Conservation (phyloP, 768 basidiomycete species). For the Pulveroboletus sp. region DNA sequence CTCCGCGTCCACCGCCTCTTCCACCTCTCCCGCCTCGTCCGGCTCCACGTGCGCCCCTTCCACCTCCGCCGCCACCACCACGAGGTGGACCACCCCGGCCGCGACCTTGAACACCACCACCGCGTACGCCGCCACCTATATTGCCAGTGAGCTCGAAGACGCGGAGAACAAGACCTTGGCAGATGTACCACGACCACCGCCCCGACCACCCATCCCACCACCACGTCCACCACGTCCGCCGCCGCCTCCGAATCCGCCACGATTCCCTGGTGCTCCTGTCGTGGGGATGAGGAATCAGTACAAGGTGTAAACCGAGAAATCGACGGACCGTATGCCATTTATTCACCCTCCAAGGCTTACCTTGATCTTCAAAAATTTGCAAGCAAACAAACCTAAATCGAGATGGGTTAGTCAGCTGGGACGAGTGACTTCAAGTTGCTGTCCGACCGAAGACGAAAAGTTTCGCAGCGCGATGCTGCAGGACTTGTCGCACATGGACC, state of each 20-base stretch:
- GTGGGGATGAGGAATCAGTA: background rate
- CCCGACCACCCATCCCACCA: slow-evolving; percentile 39
- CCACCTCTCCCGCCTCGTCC: slow-evolving; percentile 54
- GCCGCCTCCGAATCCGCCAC: slow-evolving; percentile 59
- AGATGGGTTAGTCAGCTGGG: no score
- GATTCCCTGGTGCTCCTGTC: slow-evolving; percentile 63
- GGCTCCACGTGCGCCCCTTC: slow-evolving; percentile 44
- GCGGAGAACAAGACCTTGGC: background rate
- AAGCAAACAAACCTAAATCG: no score
- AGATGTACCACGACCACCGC: slow-evolving; percentile 37
- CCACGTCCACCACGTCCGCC: slow-evolving; percentile 37
- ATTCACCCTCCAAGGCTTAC: slow-evolving; percentile 12
- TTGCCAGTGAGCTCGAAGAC: slow-evolving; percentile 1
- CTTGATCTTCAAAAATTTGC: slow-evolving; percentile 17
- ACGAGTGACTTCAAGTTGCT: slow-evolving; percentile 9
- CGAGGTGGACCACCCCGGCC: slow-evolving; percentile 36
- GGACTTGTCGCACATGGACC: slow-evolving; percentile 92
- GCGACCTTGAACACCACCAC: slow-evolving; percentile 28
- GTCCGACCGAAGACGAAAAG: slow-evolving; percentile 8
- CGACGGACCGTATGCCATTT: slow-evolving; percentile 36
- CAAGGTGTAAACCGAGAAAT: background rate
- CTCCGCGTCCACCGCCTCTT: slow-evolving; percentile 63
- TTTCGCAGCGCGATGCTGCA: slow-evolving; percentile 77
- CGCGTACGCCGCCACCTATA: slow-evolving; percentile 13
- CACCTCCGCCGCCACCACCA: slow-evolving; percentile 46